phyloP scores from a whole-genome alignment of 2,329 filamentous ascomycete species.

The Aspergillus neoniger region DNA sequence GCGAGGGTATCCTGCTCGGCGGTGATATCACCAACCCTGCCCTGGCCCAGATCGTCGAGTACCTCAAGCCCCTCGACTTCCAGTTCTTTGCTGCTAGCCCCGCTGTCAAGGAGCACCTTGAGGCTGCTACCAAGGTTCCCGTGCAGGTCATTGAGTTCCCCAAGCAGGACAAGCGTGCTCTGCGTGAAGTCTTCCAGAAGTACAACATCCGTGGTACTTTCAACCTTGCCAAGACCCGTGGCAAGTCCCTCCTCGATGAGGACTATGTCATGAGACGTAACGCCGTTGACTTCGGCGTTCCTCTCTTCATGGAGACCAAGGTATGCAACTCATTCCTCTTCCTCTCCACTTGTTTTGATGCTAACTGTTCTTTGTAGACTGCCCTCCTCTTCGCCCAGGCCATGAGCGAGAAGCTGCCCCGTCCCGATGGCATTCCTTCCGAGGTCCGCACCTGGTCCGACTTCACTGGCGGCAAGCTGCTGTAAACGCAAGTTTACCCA shows the following conservation, averaged over 20 bases:
- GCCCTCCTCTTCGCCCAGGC: constrained; percentile 94
- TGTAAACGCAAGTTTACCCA: constrained; percentile 36
- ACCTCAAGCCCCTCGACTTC: constrained; percentile 85
- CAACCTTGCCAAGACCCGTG: constrained; percentile 84
- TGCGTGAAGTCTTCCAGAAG: constrained; percentile 94
- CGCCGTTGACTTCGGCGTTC: constrained; percentile 96
- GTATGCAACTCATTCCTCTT: constrained; percentile 55
- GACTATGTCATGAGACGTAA: constrained; percentile 99
- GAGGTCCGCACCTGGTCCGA: constrained; percentile 96
- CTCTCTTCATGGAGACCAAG: constrained; percentile 97
- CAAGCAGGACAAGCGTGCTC: constrained; percentile 89
- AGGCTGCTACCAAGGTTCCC: constrained; percentile 65
- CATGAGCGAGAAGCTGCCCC: constrained; percentile 94
- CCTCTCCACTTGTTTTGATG: neutral
- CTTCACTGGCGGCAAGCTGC: constrained; percentile 73
- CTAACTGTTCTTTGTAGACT: constrained; percentile 62
- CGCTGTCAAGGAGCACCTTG: constrained; percentile 79
- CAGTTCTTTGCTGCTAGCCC: constrained; percentile 86
- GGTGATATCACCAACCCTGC: constrained; percentile 73
- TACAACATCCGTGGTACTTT: constrained; percentile 95
- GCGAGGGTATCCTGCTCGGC: constrained; percentile 92
- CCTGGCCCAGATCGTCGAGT: constrained; percentile 79
- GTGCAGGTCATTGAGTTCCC: constrained; percentile 97
- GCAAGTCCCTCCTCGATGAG: constrained; percentile 81
- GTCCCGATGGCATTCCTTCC: constrained; percentile 79